These are phyloP conservation scores for Pythium oligandrum DNA, from an alignment of 352 stramenopile species.

Conservation along the genomic window DNA sequence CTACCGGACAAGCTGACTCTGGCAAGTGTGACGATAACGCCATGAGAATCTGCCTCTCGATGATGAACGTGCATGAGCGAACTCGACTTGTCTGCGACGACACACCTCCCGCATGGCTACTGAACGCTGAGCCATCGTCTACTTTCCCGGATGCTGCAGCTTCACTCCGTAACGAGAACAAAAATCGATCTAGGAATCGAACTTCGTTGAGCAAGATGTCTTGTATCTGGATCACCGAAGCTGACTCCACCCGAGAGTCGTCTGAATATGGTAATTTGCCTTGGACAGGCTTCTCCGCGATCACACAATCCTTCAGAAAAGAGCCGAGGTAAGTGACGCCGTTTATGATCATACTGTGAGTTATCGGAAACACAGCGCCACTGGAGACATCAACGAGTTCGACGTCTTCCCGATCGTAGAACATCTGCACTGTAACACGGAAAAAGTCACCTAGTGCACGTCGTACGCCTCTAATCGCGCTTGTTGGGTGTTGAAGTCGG, in stretches of 20 bases:
- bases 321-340: conserved; percentile 8
- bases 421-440: conserved; percentile 9
- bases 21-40: background rate
- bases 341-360: conserved; percentile 14
- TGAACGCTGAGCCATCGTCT: background rate
- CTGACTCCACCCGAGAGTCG: too few relatives aligned
- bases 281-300: background rate
- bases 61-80: conserved; percentile 20
- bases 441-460: conserved; percentile 7
- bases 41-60: conserved; percentile 18
- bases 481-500: too few relatives aligned
- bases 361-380: conserved; percentile 9
- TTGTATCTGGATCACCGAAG: background rate
- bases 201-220: conserved; percentile 21
- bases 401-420: conserved; percentile 23
- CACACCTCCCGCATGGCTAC: background rate
- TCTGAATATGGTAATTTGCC: background rate
- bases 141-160: background rate
- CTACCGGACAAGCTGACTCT: conserved; percentile 10
- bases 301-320: conserved; percentile 18
- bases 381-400: conserved; percentile 14
- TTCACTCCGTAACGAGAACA: conserved; percentile 30
- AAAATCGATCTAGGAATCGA: conserved; percentile 46
- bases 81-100: conserved; percentile 12
- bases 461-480: too few relatives aligned